A percentile compares a stretch with the other conserved stretches of the same genome.
These are phyloP conservation scores for Rhizopogon roseolus DNA, from an alignment of 768 basidiomycete genomes.

Conservation along the genomic window DNA sequence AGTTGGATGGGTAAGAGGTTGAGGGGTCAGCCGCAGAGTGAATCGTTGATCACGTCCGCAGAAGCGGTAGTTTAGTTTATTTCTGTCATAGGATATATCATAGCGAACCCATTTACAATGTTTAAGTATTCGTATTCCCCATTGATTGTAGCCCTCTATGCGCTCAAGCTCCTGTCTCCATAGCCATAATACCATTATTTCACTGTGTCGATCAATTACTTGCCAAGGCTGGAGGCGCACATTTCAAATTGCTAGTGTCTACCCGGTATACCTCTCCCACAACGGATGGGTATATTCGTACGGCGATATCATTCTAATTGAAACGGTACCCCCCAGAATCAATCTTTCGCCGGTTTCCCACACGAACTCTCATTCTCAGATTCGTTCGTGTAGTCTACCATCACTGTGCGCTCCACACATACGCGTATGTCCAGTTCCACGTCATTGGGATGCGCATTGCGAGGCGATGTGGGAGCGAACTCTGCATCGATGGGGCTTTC, in stretches of 20 bases:
- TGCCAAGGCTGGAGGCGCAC: no score
- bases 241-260: no score
- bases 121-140: background rate
- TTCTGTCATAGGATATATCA: no score
- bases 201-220: no score
- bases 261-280: background rate
- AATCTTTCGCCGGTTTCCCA: slow-evolving; percentile 7
- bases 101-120: no score
- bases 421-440: slow-evolving; percentile 27
- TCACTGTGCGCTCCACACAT: slow-evolving; percentile 24
- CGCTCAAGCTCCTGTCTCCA: no score
- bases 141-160: background rate
- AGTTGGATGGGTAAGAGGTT: slow-evolving; percentile 26
- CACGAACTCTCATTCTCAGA: slow-evolving; percentile 9
- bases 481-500: slow-evolving; percentile 22
- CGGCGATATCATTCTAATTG: no score
- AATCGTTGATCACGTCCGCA: background rate
- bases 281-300: background rate
- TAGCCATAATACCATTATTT: background rate
- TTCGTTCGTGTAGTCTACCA: slow-evolving; percentile 15
- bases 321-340: background rate
- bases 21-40: background rate
- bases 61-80: background rate
- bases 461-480: slow-evolving; percentile 8
- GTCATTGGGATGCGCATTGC: slow-evolving; percentile 5